Evolutionary conservation across 805 yeast species (phyloP).

Genomic region (Wickerhamiella bombiphila): DNA sequence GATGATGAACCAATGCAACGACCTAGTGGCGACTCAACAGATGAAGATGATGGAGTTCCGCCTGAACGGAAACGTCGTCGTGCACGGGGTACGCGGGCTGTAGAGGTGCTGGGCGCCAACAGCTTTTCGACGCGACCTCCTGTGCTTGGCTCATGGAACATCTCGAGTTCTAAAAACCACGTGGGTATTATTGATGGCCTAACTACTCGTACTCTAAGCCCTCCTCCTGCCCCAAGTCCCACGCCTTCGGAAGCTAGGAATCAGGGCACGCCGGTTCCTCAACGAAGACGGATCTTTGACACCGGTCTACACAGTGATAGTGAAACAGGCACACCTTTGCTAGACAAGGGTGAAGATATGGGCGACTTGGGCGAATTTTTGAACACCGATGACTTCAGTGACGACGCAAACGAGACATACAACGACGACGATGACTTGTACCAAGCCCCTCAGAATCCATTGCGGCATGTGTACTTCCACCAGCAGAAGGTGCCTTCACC

Average conservation of each 20-base stretch:
- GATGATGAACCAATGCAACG: neutral
- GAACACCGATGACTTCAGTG: constrained; percentile 71
- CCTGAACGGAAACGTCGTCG: constrained; percentile 33
- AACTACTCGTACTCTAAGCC: constrained; percentile 68
- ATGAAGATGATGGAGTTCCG: constrained; percentile 78
- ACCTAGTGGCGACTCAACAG: constrained; percentile 81
- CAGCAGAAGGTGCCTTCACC: constrained; percentile 17
- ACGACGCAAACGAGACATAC: constrained; percentile 45
- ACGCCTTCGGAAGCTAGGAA: too few species aligned
- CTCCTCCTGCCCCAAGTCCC: constrained; percentile 25
- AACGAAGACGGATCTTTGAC: neutral
- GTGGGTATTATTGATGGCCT: constrained; percentile 91
- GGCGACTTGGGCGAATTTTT: constrained; percentile 57
- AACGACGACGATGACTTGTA: constrained; percentile 15
- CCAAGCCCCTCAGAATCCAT: neutral
- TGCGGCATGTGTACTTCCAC: neutral
- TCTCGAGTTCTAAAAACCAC: constrained; percentile 49
- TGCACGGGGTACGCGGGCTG: constrained; percentile 63
- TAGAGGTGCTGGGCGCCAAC: constrained; percentile 81
- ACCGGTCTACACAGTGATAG: constrained; percentile 6
- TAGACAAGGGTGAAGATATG: constrained; percentile 15
- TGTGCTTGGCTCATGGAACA: constrained; percentile 72
- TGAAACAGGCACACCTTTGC: constrained; percentile 19
- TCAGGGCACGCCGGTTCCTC: neutral
- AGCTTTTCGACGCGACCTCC: constrained; percentile 84